Percentiles rank a stretch among this genome's conserved stretches.
Evolutionary conservation across 148 eudicot species (phyloP).

Genomic region (Polygonum maritimum): DNA sequence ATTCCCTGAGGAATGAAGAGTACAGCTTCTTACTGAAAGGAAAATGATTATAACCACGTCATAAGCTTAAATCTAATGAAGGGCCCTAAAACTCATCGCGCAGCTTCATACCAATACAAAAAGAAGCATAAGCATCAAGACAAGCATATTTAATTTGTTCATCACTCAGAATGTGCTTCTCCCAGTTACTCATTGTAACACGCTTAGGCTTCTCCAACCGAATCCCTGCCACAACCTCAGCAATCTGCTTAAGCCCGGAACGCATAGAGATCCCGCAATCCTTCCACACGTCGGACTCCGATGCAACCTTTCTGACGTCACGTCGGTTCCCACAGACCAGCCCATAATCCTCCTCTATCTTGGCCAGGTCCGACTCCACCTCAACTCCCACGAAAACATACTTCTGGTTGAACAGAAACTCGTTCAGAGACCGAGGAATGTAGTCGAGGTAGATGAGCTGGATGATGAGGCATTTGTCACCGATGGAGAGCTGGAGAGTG

Average conservation of each 20-base stretch:
- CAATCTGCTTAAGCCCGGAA: conserved; percentile 57
- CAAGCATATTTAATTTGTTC: conserved; percentile 63
- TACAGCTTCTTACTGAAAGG: not conserved
- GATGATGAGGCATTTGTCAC: conserved; percentile 42
- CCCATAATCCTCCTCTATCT: conserved; percentile 52
- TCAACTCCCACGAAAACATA: conserved; percentile 54
- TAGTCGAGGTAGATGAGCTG: conserved; percentile 55
- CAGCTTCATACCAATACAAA: conserved; percentile 30
- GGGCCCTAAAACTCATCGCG: not conserved
- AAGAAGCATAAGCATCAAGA: conserved; percentile 75
- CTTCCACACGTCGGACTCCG: conserved; percentile 14
- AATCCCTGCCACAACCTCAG: conserved; percentile 31
- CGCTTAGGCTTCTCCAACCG: conserved; percentile 44
- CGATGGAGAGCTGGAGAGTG: conserved; percentile 57
- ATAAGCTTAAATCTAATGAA: not conserved
- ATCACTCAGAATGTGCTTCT: conserved; percentile 33
- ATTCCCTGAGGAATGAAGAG: not conserved
- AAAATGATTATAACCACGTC: not conserved
- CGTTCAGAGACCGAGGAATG: conserved; percentile 36
- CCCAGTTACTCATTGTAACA: conserved; percentile 68
- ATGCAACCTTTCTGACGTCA: conserved; percentile 32
- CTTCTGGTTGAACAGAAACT: conserved; percentile 24
- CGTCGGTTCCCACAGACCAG: conserved; percentile 18
- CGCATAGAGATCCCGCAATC: conserved; percentile 13
- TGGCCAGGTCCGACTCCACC: conserved; percentile 38